A percentile compares a stretch with the other conserved stretches of the same genome.
These are phyloP conservation scores for Claviceps sp. DNA, from an alignment of 2,329 filamentous ascomycete species.

Conservation along the genomic window DNA sequence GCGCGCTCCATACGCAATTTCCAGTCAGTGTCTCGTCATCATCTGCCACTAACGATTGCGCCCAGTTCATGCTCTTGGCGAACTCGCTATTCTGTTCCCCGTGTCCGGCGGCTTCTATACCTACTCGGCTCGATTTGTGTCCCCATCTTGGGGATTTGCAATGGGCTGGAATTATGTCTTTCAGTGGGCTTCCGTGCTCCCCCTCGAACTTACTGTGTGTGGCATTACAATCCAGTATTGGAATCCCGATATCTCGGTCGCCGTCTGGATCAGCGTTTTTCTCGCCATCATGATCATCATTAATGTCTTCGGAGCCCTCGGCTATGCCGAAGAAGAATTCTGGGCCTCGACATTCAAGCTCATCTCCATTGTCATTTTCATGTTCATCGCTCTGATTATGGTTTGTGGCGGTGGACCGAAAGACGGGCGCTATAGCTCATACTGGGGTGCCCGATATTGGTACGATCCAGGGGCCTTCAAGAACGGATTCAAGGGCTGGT, in stretches of 20 bases:
- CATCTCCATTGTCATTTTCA: conserved; percentile 38
- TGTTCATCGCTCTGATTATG: conserved; percentile 46
- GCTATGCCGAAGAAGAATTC: conserved; percentile 40
- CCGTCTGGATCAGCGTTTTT: conserved; percentile 38
- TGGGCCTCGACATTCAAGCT: conserved; percentile 39
- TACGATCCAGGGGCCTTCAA: conserved; percentile 44
- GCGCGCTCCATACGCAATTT: no score
- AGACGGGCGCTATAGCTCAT: conserved; percentile 28
- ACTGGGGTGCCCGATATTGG: conserved; percentile 38
- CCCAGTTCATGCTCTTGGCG: conserved; percentile 40
- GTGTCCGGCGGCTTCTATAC: conserved; percentile 47
- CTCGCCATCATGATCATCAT: conserved; percentile 30
- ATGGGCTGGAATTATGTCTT: conserved; percentile 38
- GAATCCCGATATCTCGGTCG: conserved; percentile 28
- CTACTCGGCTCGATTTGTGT: conserved; percentile 45
- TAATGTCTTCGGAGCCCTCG: conserved; percentile 38
- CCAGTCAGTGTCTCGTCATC: background rate
- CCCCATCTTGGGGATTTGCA: conserved; percentile 42
- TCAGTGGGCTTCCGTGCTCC: conserved; percentile 34
- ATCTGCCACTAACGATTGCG: background rate
- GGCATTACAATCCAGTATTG: conserved; percentile 38
- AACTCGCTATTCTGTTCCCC: conserved; percentile 45
- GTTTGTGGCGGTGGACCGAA: conserved; percentile 47
- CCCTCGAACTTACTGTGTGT: conserved; percentile 35
- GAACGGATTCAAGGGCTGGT: conserved; percentile 63